Percentiles rank a stretch among this genome's conserved stretches.
Evolutionary conservation across 1,139 yeast genomes (phyloP).

Genomic region (Lodderomyces metapsilosis): DNA sequence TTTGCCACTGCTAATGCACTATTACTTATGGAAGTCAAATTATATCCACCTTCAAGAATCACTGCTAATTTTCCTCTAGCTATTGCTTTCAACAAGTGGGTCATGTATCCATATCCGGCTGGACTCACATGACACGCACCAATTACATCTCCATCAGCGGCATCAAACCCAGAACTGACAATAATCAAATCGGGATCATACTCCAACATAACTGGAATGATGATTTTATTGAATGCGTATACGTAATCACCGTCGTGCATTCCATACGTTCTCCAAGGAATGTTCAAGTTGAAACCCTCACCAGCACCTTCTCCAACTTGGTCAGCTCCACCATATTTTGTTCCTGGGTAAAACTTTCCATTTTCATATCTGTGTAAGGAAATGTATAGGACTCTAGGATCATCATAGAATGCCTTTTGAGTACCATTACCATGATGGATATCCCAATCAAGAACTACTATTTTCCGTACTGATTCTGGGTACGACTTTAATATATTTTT

Average conservation of each 20-base stretch:
- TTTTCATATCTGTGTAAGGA: slow-evolving; percentile 91
- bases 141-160: slow-evolving; percentile 96
- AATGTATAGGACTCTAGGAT: slow-evolving; percentile 86
- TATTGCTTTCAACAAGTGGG: slow-evolving; percentile 82
- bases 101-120: slow-evolving; percentile 94
- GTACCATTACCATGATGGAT: slow-evolving; percentile 99
- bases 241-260: slow-evolving; percentile 95
- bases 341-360: slow-evolving; percentile 93
- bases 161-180: slow-evolving; percentile 95
- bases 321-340: slow-evolving; percentile 72
- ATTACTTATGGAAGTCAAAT: slow-evolving; percentile 82
- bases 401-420: slow-evolving; percentile 84
- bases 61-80: slow-evolving; percentile 90
- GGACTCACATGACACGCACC: slow-evolving; percentile 99
- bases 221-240: slow-evolving; percentile 85
- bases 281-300: slow-evolving; percentile 81
- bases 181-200: slow-evolving; percentile 91
- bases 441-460: slow-evolving; percentile 93
- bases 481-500: slow-evolving; percentile 75
- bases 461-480: slow-evolving; percentile 84
- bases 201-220: slow-evolving; percentile 86
- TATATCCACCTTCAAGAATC: slow-evolving; percentile 95
- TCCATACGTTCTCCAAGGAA: slow-evolving; percentile 94
- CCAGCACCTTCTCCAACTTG: slow-evolving; percentile 86
- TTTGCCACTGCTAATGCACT: slow-evolving; percentile 93